Conservation (phyloP, 352 stramenopile genomes). For the Nannochloropsis limnetica region DNA sequence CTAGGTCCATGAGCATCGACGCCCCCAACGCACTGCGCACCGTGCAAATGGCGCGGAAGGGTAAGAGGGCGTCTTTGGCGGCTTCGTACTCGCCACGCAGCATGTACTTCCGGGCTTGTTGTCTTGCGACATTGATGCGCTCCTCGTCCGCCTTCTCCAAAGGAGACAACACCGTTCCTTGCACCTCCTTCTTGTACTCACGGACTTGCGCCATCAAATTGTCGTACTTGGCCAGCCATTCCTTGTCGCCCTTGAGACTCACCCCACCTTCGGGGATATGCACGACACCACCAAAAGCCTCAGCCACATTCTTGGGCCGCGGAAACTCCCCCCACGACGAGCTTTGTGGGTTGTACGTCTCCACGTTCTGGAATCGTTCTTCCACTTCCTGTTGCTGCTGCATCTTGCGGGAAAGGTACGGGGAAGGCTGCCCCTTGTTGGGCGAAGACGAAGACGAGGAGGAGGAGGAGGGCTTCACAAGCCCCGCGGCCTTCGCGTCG, state of each 20-base stretch:
- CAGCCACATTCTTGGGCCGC: neutral
- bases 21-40: slow-evolving; percentile 16
- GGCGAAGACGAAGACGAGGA: neutral
- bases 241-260: slow-evolving; percentile 25
- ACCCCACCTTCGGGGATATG: neutral
- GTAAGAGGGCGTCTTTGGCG: neutral
- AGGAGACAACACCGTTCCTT: neutral
- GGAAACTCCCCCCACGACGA: neutral
- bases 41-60: neutral
- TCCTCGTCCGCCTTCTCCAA: slow-evolving; percentile 13
- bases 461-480: neutral
- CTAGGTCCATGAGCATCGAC: slow-evolving; percentile 2
- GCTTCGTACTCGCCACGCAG: slow-evolving; percentile 16
- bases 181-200: slow-evolving; percentile 20
- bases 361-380: slow-evolving; percentile 1
- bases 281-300: slow-evolving; percentile 3
- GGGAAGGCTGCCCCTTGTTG: slow-evolving; percentile 25
- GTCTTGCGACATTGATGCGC: slow-evolving; percentile 3
- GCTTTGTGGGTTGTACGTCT: slow-evolving; percentile 12
- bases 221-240: slow-evolving; percentile 30
- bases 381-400: slow-evolving; percentile 16
- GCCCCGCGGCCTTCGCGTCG: neutral
- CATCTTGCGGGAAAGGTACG: slow-evolving; percentile 3
- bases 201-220: neutral
- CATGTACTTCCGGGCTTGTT: neutral